phyloP scores from a whole-genome alignment of 2,329 filamentous ascomycete genomes.

The Fusarium mundagurra region DNA sequence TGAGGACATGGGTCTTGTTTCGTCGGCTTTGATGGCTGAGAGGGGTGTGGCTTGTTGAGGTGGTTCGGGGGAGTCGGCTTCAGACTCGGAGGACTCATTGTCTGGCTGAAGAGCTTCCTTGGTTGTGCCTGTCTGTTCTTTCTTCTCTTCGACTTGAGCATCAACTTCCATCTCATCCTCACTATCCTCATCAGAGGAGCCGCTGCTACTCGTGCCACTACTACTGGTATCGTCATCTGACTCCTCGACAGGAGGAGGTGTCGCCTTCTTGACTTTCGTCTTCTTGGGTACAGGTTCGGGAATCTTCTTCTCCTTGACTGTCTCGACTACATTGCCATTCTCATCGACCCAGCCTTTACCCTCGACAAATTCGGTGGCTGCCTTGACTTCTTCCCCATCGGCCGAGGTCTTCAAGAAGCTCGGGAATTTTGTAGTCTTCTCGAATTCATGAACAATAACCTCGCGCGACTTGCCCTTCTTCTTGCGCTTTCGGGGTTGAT shows the following conservation, averaged over 20 bases:
- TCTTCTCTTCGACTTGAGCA: background rate
- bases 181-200: constrained; percentile 48
- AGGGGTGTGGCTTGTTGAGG: constrained; percentile 33
- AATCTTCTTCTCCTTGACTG: constrained; percentile 52
- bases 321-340: constrained; percentile 78
- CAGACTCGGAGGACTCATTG: constrained; percentile 18
- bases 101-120: constrained; percentile 24
- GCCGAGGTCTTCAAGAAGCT: constrained; percentile 74
- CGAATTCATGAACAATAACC: constrained; percentile 86
- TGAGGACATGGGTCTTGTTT: constrained; percentile 59
- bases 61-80: constrained; percentile 9
- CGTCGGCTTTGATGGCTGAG: constrained; percentile 44
- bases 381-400: constrained; percentile 45
- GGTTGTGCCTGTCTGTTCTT: background rate
- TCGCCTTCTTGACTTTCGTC: constrained; percentile 39
- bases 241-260: constrained; percentile 33
- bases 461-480: constrained; percentile 62
- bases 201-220: constrained; percentile 48
- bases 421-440: constrained; percentile 83
- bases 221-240: constrained; percentile 46
- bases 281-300: constrained; percentile 32
- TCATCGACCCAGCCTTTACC: constrained; percentile 90
- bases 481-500: constrained; percentile 66
- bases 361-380: constrained; percentile 74
- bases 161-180: constrained; percentile 34